Base-by-base conservation (phyloP, 2,329 filamentous ascomycete species). In the Talaromyces sp. region DNA sequence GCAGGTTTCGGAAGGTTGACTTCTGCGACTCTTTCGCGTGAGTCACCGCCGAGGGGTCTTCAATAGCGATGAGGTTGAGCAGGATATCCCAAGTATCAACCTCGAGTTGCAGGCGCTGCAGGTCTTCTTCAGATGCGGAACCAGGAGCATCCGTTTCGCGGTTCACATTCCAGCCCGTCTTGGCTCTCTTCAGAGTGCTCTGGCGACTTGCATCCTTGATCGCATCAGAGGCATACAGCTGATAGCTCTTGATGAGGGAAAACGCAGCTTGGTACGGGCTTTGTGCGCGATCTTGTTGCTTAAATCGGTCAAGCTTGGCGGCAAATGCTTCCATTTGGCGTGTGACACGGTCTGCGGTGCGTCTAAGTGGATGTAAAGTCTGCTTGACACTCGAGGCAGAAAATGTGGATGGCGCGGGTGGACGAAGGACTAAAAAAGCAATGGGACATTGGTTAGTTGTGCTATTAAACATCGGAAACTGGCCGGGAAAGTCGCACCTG, bases 21-120 rank as follows among this genome's bases (percentile, higher is more conserved):
- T 75, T 72, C 61, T 80, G 78, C 14, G 68, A 73, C 61, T 75
- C 70, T 65, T 72, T 72, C 66, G 73, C 67, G 60, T 78, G 75
- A 27, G 68, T 66, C 64, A 68, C 65, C 52, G 78, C 77, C 66
- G 81, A 68, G 40, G 82, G 78, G 71, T 91, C 88, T 68, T 90
- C 85, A 65, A 91, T 75, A 10, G 89, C 87, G 57, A 96, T 83
- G 64, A 96, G 81, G 44, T 90, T 85, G 56, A 87, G 84, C 62
- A 98, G 79, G 31, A 98, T 81, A 70, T 96, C 88, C 95, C 95
- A 99, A 0, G 92, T 95, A 69, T 96, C 91, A 47, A 88, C 86
- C 76, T 99, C 95, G 65, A 89, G 84, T 74, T 96, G 87, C 82
- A 92, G 89, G 61, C 86, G 84, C 70, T 83, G 81, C 50, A 74